Conservation (phyloP, 179 eudicot genomes). For the Spergularia azorica region DNA sequence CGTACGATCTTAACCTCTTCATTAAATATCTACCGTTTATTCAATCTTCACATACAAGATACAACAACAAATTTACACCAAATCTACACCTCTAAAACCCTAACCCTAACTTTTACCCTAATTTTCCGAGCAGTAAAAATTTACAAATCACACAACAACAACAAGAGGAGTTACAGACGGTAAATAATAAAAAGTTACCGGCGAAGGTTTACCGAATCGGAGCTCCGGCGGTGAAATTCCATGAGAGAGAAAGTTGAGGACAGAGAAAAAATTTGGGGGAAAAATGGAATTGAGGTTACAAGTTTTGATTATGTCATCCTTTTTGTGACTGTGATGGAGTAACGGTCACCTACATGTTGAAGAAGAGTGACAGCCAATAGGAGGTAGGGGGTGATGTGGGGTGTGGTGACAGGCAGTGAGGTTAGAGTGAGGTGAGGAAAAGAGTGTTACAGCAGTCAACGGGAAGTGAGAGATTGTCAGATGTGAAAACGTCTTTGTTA, state of each 20-base stretch:
- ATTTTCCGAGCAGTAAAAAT: not conserved
- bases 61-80: slow-evolving; percentile 9
- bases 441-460: slow-evolving; percentile 34
- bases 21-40: slow-evolving; percentile 16
- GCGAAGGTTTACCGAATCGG: too few relatives aligned
- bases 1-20: slow-evolving; percentile 49
- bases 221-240: too few relatives aligned
- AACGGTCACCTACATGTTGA: too few relatives aligned
- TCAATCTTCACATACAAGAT: too few relatives aligned
- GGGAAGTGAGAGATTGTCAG: not conserved
- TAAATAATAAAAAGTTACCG: not conserved
- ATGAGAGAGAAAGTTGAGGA: too few relatives aligned
- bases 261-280: too few relatives aligned
- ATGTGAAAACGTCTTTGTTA: not conserved
- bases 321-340: too few relatives aligned
- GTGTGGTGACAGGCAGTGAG: slow-evolving; percentile 16
- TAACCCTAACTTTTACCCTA: not conserved
- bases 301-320: too few relatives aligned
- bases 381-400: not conserved
- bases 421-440: not conserved
- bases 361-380: too few relatives aligned
- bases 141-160: slow-evolving; percentile 9
- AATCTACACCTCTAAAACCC: slow-evolving; percentile 7
- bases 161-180: not conserved
- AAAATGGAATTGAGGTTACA: too few relatives aligned